Conservation (phyloP, 805 yeast species). For the Metschnikowia dekortorum region DNA sequence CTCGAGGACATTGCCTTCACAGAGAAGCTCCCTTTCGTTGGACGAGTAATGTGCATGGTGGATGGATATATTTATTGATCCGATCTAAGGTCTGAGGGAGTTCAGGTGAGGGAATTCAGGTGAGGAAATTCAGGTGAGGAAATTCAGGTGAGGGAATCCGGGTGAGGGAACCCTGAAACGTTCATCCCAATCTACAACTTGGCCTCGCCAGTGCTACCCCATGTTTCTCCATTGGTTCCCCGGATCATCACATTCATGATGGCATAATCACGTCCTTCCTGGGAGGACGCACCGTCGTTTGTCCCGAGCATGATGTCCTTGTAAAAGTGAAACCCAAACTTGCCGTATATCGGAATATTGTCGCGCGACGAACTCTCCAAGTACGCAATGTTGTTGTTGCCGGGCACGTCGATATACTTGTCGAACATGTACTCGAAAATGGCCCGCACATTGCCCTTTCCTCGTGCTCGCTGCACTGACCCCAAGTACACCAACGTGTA, state of each 20-base stretch:
- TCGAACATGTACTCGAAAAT: conserved; percentile 47
- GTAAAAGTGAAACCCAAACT: conserved; percentile 47
- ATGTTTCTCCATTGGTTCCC: conserved; percentile 31
- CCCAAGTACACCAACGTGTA: conserved; percentile 47
- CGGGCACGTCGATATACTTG: conserved; percentile 40
- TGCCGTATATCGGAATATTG: conserved; percentile 51
- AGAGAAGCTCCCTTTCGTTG: conserved; percentile 41
- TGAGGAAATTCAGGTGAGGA: neutral
- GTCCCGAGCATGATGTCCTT: conserved; percentile 46
- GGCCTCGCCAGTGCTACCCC: conserved; percentile 13
- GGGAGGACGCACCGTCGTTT: conserved; percentile 17
- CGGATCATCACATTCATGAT: conserved; percentile 44
- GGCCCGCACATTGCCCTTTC: conserved; percentile 52
- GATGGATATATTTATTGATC: neutral
- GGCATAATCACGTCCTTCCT: conserved; percentile 38
- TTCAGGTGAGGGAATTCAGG: too few species aligned
- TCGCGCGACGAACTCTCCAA: conserved; percentile 45
- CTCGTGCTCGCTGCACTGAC: conserved; percentile 42
- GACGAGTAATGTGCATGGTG: conserved; percentile 30
- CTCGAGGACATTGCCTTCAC: conserved; percentile 55
- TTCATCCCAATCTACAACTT: conserved; percentile 8
- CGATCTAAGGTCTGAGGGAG: neutral
- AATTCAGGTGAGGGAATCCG: too few species aligned
- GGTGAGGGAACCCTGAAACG: too few species aligned
- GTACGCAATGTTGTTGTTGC: conserved; percentile 36